Percentiles rank a stretch among this genome's conserved stretches.
Evolutionary conservation across 2,329 filamentous ascomycete species (phyloP).

Genomic region (Phaeomoniella chlamydospora): DNA sequence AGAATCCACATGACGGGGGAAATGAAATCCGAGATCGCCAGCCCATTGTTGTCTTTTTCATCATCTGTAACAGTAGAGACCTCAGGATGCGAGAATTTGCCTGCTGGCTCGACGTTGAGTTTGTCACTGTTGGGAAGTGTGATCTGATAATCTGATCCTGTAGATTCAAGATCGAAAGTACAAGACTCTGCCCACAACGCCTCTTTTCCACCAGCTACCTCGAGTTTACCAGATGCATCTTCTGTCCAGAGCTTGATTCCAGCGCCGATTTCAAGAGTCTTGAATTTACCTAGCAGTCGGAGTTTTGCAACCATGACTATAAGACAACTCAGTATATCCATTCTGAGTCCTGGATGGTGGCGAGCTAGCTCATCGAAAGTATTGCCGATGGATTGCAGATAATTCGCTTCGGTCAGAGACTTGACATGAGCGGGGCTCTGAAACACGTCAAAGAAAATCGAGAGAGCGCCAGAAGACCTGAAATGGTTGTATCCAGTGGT

Average conservation of each 20-base stretch:
- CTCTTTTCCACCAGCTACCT: slow-evolving; percentile 39
- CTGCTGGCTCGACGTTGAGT: slow-evolving; percentile 8
- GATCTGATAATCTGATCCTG: slow-evolving; percentile 2
- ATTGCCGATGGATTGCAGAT: slow-evolving; percentile 61
- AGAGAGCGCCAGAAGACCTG: slow-evolving; percentile 64
- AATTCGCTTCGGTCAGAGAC: slow-evolving; percentile 62
- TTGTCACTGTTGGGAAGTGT: slow-evolving; percentile 21
- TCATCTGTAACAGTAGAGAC: slow-evolving; percentile 25
- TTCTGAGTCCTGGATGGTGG: slow-evolving; percentile 75
- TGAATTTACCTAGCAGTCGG: slow-evolving; percentile 54
- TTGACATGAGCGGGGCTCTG: slow-evolving; percentile 82
- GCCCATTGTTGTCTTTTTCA: slow-evolving; percentile 34
- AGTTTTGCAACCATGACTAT: slow-evolving; percentile 80
- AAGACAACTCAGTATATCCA: slow-evolving; percentile 68
- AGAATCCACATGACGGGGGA: slow-evolving; percentile 66
- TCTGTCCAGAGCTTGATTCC: slow-evolving; percentile 65
- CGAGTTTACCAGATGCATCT: slow-evolving; percentile 40
- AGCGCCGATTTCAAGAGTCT: slow-evolving; percentile 54
- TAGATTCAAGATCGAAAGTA: slow-evolving; percentile 4
- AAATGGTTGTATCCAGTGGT: slow-evolving; percentile 78
- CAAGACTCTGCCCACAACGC: slow-evolving; percentile 7
- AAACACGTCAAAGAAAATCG: slow-evolving; percentile 91
- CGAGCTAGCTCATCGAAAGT: slow-evolving; percentile 89
- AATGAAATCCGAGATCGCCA: slow-evolving; percentile 54
- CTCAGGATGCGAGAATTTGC: slow-evolving; percentile 1